A percentile compares a stretch with the other conserved stretches of the same genome.
Evolutionary conservation across 768 basidiomycete genomes (phyloP).

Genomic region (Neoboletus magnificus): DNA sequence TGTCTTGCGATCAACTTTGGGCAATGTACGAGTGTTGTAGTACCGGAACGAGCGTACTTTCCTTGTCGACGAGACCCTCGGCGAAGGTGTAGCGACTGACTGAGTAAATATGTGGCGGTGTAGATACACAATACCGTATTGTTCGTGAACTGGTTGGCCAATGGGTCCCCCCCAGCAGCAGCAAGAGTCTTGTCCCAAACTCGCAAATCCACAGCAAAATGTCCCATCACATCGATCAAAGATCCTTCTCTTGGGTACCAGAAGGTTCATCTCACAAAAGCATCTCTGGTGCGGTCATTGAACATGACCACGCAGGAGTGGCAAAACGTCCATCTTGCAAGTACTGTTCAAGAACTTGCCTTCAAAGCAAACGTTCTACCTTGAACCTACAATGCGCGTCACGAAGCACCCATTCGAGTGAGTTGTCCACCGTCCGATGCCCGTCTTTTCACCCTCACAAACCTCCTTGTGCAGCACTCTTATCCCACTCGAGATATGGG

Average conservation of each 20-base stretch:
- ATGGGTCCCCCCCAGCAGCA: slow-evolving; percentile 9
- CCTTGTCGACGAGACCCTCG: background rate
- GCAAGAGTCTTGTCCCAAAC: slow-evolving; percentile 12
- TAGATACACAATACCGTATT: background rate
- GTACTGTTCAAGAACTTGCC: slow-evolving; percentile 86
- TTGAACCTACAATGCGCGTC: slow-evolving; percentile 81
- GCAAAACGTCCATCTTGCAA: slow-evolving; percentile 88
- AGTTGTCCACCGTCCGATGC: slow-evolving; percentile 29
- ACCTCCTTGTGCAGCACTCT: slow-evolving; percentile 58
- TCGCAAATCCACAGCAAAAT: slow-evolving; percentile 14
- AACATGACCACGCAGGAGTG: slow-evolving; percentile 53
- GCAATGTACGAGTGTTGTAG: background rate
- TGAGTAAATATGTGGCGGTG: slow-evolving; percentile 2
- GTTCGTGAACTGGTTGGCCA: background rate
- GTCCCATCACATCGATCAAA: slow-evolving; percentile 46
- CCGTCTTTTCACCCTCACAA: background rate
- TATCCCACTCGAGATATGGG: slow-evolving; percentile 93
- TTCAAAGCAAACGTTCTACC: slow-evolving; percentile 83
- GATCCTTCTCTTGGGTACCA: slow-evolving; percentile 68
- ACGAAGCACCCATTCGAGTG: slow-evolving; percentile 79
- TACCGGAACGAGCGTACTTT: background rate
- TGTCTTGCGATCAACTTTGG: background rate
- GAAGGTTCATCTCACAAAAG: slow-evolving; percentile 42
- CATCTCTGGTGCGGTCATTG: background rate
- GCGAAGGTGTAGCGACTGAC: background rate